phyloP scores from a whole-genome alignment of 495 filamentous ascomycete genomes.

The Jackrogersella multiformis region DNA sequence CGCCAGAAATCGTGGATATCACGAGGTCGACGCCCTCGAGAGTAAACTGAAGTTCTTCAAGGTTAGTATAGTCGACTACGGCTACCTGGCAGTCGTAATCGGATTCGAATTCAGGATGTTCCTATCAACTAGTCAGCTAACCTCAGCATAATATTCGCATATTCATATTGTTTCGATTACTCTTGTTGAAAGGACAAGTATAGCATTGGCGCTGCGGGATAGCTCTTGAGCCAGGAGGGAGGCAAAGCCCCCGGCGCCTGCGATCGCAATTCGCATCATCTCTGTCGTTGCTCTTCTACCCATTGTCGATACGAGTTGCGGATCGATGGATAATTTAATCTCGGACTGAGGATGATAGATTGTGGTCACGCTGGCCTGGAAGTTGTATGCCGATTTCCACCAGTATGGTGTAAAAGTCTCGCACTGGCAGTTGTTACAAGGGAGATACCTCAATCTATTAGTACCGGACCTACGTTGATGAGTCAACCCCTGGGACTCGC shows the following conservation, averaged over 20 bases:
- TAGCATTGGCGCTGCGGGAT: conserved; percentile 67
- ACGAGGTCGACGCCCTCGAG: conserved; percentile 76
- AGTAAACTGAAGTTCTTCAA: conserved; percentile 65
- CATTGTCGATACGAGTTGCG: conserved; percentile 45
- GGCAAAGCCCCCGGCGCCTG: conserved; percentile 74
- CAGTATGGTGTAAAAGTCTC: conserved; percentile 36
- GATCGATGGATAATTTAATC: conserved; percentile 26
- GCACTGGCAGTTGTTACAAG: conserved; percentile 37
- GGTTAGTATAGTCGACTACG: conserved; percentile 69
- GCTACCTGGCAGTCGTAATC: conserved; percentile 66
- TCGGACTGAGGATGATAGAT: conserved; percentile 1
- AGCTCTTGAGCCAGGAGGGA: conserved; percentile 69
- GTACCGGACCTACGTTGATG: conserved; percentile 35
- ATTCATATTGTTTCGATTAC: conserved; percentile 51
- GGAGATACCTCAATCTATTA: conserved; percentile 37
- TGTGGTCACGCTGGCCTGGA: conserved; percentile 27
- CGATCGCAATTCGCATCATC: conserved; percentile 78
- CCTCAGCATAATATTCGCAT: conserved; percentile 22
- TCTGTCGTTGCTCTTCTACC: conserved; percentile 45
- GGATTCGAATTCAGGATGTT: conserved; percentile 52
- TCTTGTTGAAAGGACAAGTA: conserved; percentile 72
- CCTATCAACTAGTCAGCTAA: conserved; percentile 47
- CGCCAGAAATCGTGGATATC: conserved; percentile 75
- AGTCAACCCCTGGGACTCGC: conserved; percentile 42
- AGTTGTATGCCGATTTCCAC: conserved; percentile 11